Percentiles rank a stretch among this genome's conserved stretches.
These are phyloP conservation scores for Margaritispora aquatica DNA, from an alignment of 495 filamentous ascomycete species.

Conservation along the genomic window DNA sequence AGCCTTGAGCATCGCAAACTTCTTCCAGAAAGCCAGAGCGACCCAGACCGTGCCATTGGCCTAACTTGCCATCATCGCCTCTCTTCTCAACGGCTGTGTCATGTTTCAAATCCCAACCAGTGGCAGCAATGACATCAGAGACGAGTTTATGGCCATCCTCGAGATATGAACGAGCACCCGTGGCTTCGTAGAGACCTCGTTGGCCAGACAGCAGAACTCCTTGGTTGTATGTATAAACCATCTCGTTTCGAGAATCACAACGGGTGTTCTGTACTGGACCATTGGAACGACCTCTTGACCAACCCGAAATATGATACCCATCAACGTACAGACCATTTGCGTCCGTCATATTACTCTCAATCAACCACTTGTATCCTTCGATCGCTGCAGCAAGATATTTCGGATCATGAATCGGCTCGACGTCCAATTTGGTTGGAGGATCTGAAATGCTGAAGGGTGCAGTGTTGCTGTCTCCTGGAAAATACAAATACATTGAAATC, in stretches of 20 bases:
- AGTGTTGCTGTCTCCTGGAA: constrained; percentile 68
- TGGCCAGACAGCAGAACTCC: constrained; percentile 86
- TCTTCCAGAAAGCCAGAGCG: constrained; percentile 80
- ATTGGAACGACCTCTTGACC: constrained; percentile 30
- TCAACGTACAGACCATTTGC: constrained; percentile 72
- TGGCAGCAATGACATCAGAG: constrained; percentile 64
- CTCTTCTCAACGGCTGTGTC: constrained; percentile 14
- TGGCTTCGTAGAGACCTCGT: constrained; percentile 71
- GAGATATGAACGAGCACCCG: constrained; percentile 60
- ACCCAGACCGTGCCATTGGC: constrained; percentile 68
- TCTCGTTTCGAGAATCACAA: constrained; percentile 77
- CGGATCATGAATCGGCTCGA: constrained; percentile 43
- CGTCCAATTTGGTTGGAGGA: background rate
- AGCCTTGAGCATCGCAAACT: constrained; percentile 65
- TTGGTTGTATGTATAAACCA: constrained; percentile 96
- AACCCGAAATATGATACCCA: constrained; percentile 82
- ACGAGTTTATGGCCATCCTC: constrained; percentile 73
- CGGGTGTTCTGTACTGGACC: constrained; percentile 34
- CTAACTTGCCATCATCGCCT: constrained; percentile 24
- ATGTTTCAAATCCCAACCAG: constrained; percentile 54
- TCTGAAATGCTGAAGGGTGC: constrained; percentile 53
- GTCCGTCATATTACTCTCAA: constrained; percentile 75
- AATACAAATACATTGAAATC: constrained; percentile 85
- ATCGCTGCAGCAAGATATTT: constrained; percentile 64
- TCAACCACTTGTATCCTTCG: constrained; percentile 78